Percentiles rank a stretch among this genome's conserved stretches.
These are phyloP conservation scores for Sinapis alba DNA, from an alignment of 441 rosid genomes.

Conservation along the genomic window DNA sequence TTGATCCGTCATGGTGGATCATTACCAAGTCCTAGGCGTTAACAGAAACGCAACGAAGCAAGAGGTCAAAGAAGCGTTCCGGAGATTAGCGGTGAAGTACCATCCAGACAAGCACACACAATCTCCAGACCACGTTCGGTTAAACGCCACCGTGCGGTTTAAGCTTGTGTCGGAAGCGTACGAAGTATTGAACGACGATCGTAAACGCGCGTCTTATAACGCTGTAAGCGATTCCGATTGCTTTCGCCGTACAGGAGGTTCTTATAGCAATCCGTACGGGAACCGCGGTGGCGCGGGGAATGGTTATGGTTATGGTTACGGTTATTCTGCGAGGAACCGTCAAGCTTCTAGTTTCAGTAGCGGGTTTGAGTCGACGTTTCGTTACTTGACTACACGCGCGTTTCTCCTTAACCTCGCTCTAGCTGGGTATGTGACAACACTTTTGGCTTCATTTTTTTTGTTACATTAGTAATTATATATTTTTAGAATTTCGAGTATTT, in stretches of 20 bases:
- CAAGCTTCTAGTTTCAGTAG: constrained; percentile 18
- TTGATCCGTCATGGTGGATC: constrained; percentile 45
- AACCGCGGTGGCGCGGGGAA: too few species aligned
- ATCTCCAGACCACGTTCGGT: constrained; percentile 56
- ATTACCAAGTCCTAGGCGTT: constrained; percentile 70
- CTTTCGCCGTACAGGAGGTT: constrained; percentile 35
- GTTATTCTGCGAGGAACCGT: constrained; percentile 26
- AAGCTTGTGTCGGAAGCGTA: constrained; percentile 89
- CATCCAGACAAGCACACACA: constrained; percentile 89
- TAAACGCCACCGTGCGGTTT: constrained; percentile 63
- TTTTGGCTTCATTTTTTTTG: too few species aligned
- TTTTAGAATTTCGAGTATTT: too few species aligned
- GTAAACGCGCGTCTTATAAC: constrained; percentile 71
- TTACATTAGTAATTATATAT: too few species aligned
- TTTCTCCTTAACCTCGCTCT: constrained; percentile 70
- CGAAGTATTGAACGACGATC: constrained; percentile 67
- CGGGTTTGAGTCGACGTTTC: constrained; percentile 43
- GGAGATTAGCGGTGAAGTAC: constrained; percentile 66
- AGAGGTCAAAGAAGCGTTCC: constrained; percentile 83
- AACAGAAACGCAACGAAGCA: constrained; percentile 65
- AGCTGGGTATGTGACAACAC: constrained; percentile 52
- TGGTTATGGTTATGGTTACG: background rate
- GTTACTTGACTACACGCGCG: constrained; percentile 67
- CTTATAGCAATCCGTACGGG: constrained; percentile 34
- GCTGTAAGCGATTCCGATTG: constrained; percentile 37